A percentile compares a stretch with the other conserved stretches of the same genome.
Evolutionary conservation across 768 basidiomycete genomes (phyloP).

Genomic region (Lentinula sp.): DNA sequence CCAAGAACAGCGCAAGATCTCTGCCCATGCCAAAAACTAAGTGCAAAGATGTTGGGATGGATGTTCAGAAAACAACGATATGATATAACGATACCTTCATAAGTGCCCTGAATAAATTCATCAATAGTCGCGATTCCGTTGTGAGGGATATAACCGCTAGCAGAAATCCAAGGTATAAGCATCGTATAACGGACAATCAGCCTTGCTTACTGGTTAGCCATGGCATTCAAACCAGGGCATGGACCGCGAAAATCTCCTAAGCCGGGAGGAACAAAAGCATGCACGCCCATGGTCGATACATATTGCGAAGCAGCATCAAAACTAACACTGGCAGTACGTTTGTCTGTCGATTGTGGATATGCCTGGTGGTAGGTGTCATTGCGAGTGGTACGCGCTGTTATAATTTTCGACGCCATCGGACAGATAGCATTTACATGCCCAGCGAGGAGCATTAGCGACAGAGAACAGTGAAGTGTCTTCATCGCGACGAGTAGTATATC

Average conservation of each 20-base stretch:
- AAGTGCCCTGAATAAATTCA: not conserved
- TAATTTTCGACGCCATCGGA: no score
- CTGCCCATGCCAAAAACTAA: not conserved
- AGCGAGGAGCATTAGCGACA: not conserved
- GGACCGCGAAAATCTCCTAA: slow-evolving; percentile 9
- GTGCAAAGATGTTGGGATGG: not conserved
- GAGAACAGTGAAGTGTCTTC: no score
- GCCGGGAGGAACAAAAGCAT: not conserved
- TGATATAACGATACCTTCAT: not conserved
- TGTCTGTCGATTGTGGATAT: not conserved
- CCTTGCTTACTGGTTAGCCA: slow-evolving; percentile 18
- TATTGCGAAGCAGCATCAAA: not conserved
- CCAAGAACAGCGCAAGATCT: not conserved
- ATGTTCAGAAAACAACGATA: not conserved
- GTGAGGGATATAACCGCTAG: not conserved
- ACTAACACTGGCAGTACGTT: not conserved
- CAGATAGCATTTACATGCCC: no score
- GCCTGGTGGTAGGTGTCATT: not conserved
- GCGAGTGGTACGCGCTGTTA: no score
- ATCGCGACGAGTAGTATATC: no score
- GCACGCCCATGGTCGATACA: not conserved
- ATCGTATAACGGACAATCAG: not conserved
- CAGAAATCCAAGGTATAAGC: not conserved
- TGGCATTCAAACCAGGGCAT: slow-evolving; percentile 22
- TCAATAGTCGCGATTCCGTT: not conserved